A percentile compares a stretch with the other conserved stretches of the same genome.
phyloP scores from a whole-genome alignment of 176 grass and related monocot genomes.

The Aegilops tauschii region DNA sequence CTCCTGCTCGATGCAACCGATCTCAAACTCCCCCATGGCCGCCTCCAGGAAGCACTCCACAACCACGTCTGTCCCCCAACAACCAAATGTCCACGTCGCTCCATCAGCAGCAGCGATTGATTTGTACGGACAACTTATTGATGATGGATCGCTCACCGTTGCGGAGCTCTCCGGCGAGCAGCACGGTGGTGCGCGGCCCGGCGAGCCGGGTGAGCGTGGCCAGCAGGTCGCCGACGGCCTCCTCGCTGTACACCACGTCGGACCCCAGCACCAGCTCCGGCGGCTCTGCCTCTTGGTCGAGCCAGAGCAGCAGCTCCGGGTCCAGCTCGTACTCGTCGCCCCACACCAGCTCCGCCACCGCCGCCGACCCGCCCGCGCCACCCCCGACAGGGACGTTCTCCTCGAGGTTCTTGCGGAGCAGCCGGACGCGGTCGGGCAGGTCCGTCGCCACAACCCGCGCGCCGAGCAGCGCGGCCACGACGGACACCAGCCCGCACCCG shows the following conservation, averaged over 20 bases:
- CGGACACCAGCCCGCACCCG: constrained; percentile 74
- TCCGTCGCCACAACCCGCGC: constrained; percentile 17
- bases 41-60: constrained; percentile 87
- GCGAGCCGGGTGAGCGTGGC: constrained; percentile 56
- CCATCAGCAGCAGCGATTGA: no score
- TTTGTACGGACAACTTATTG: no score
- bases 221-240: constrained; percentile 64
- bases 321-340: constrained; percentile 62
- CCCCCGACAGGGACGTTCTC: constrained; percentile 14
- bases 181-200: constrained; percentile 56
- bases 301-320: constrained; percentile 27
- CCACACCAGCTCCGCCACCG: constrained; percentile 61
- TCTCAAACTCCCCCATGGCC: constrained; percentile 60
- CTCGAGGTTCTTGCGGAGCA: constrained; percentile 72
- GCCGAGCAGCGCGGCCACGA: constrained; percentile 54
- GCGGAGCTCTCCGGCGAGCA: constrained; percentile 87
- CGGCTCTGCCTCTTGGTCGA: constrained; percentile 9
- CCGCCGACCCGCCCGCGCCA: constrained; percentile 40
- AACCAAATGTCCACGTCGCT: no score
- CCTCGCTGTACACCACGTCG: constrained; percentile 88
- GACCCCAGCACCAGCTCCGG: constrained; percentile 83
- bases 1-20: constrained; percentile 73
- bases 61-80: constrained; percentile 88
- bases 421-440: constrained; percentile 76
- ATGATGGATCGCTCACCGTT: constrained; percentile 62